Percentiles rank a stretch among this genome's conserved stretches.
These are phyloP conservation scores for Aquilaria yunnanensis DNA, from an alignment of 345 rosid species.

Conservation along the genomic window DNA sequence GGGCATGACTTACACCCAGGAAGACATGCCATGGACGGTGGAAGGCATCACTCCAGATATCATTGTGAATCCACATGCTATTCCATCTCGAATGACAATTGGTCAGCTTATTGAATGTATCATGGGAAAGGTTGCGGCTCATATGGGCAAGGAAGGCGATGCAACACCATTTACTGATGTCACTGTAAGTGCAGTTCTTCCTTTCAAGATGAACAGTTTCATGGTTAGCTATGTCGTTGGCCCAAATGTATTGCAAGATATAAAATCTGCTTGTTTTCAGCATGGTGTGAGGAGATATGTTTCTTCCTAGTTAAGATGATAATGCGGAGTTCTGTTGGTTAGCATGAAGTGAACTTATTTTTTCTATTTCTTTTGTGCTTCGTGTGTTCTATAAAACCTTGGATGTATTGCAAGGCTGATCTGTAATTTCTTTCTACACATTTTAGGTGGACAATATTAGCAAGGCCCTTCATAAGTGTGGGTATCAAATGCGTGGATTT, in stretches of 20 bases:
- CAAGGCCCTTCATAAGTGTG: constrained; percentile 96
- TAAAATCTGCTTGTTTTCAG: too few relatives aligned
- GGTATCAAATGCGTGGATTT: constrained; percentile 96
- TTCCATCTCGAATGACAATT: constrained; percentile 98
- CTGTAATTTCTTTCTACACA: not conserved
- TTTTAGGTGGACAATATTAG: constrained; percentile 93
- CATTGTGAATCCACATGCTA: constrained; percentile 96
- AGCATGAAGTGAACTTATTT: too few relatives aligned
- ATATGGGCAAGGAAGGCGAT: constrained; percentile 99
- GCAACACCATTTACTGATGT: constrained; percentile 99
- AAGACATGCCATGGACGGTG: constrained; percentile 98
- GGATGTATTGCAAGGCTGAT: too few relatives aligned
- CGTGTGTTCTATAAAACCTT: too few relatives aligned
- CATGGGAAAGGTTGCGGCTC: constrained; percentile 99
- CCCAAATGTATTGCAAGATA: too few relatives aligned
- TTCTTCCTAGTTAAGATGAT: too few relatives aligned
- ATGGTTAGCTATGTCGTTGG: too few relatives aligned
- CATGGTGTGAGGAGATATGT: too few relatives aligned
- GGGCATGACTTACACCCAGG: constrained; percentile 98
- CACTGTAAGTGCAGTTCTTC: constrained; percentile 47
- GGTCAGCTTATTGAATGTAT: constrained; percentile 99
- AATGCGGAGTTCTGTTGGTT: too few relatives aligned
- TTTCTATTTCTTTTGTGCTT: too few relatives aligned
- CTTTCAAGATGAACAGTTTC: too few relatives aligned
- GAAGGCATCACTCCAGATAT: constrained; percentile 97